A percentile compares a stretch with the other conserved stretches of the same genome.
phyloP scores from a whole-genome alignment of 495 filamentous ascomycete species.

The Neurospora sp. region DNA sequence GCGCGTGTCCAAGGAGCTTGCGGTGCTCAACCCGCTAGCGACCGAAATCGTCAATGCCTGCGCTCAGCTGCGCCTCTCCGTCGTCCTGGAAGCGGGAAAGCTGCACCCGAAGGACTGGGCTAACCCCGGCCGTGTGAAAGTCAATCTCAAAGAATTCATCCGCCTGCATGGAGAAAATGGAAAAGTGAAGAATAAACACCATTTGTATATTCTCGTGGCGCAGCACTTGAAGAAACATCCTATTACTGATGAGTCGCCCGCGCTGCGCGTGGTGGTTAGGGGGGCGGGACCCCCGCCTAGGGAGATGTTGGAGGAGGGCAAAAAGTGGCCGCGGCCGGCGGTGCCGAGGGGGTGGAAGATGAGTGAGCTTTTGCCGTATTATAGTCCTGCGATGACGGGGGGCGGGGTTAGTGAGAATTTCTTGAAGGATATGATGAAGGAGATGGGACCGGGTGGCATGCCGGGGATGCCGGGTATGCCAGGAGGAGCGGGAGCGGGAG shows the following conservation, averaged over 20 bases:
- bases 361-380: constrained; percentile 67
- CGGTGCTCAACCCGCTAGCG: constrained; percentile 78
- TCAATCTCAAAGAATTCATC: constrained; percentile 53
- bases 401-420: constrained; percentile 95
- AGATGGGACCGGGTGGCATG: constrained; percentile 53
- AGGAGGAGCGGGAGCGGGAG: not conserved
- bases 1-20: constrained; percentile 57
- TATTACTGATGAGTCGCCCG: constrained; percentile 52
- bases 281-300: constrained; percentile 35
- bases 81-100: constrained; percentile 83
- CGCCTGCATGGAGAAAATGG: not conserved
- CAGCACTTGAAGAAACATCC: constrained; percentile 66
- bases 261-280: constrained; percentile 59
- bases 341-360: constrained; percentile 93
- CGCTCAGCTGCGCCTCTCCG: constrained; percentile 56
- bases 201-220: constrained; percentile 70
- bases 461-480: constrained; percentile 8
- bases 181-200: constrained; percentile 74
- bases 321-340: constrained; percentile 57
- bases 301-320: constrained; percentile 36
- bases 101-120: constrained; percentile 94
- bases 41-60: constrained; percentile 82
- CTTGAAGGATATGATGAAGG: constrained; percentile 93
- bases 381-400: constrained; percentile 79
- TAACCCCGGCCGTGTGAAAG: constrained; percentile 83